These are phyloP conservation scores for Boletus semigastroideus DNA, from an alignment of 1,284 basidiomycete genomes.

Conservation along the genomic window DNA sequence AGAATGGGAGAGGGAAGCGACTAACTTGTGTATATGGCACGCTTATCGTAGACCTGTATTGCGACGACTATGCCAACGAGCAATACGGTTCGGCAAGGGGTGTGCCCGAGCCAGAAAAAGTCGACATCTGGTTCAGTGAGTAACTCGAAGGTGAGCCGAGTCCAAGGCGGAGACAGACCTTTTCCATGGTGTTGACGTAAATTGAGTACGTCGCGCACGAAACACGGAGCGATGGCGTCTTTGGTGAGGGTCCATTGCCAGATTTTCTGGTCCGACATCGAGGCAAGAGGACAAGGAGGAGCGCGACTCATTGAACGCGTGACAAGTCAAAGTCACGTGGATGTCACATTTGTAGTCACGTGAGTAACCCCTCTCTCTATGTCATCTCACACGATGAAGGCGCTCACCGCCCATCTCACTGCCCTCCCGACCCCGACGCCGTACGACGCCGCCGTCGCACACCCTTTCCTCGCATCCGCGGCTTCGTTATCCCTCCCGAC, in stretches of 20 bases:
- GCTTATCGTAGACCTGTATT: constrained; percentile 56
- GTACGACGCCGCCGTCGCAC: constrained; percentile 49
- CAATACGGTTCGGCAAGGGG: constrained; percentile 63
- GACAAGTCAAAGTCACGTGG: constrained; percentile 9
- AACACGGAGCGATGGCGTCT: constrained; percentile 61
- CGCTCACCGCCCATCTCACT: constrained; percentile 30
- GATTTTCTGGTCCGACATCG: constrained; percentile 21
- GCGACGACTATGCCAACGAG: constrained; percentile 66
- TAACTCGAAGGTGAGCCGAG: neutral
- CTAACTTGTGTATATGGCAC: constrained; percentile 57
- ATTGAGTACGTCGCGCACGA: constrained; percentile 54
- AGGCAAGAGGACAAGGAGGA: neutral
- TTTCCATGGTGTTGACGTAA: constrained; percentile 46
- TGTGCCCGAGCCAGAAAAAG: constrained; percentile 69
- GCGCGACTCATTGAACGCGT: constrained; percentile 5
- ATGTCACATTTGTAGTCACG: neutral
- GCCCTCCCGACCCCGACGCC: constrained; percentile 36
- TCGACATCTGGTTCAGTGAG: constrained; percentile 38
- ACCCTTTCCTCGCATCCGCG: constrained; percentile 56
- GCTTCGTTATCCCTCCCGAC: constrained; percentile 49
- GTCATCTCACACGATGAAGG: neutral
- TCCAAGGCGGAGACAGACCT: constrained; percentile 31
- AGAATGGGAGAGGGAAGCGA: constrained; percentile 2
- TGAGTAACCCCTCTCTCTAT: neutral
- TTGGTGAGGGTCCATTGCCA: constrained; percentile 64